Conservation (phyloP, 768 basidiomycete species). For the Hygrophorus russula region DNA sequence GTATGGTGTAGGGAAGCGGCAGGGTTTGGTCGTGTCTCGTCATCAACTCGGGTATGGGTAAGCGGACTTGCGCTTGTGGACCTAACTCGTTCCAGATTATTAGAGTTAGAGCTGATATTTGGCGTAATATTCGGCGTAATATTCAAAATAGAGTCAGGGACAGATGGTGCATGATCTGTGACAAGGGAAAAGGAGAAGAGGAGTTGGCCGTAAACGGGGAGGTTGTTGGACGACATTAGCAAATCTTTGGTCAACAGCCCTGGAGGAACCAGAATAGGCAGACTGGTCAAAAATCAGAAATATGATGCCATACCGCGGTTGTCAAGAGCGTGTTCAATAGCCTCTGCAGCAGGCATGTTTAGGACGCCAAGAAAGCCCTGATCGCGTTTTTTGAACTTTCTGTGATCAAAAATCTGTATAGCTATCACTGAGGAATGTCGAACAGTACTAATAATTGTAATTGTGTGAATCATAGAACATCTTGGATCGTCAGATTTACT, state of each 20-base stretch:
- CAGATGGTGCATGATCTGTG: slow-evolving; percentile 18
- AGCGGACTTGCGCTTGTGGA: slow-evolving; percentile 12
- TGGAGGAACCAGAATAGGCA: slow-evolving; percentile 9
- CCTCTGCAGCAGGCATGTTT: slow-evolving; percentile 44
- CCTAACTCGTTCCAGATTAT: slow-evolving; percentile 6
- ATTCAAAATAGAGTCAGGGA: too few relatives aligned
- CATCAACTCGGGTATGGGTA: neutral
- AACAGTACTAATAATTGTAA: slow-evolving; percentile 38
- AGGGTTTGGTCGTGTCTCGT: slow-evolving; percentile 5
- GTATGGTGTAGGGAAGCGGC: slow-evolving; percentile 8
- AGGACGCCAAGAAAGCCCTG: slow-evolving; percentile 64
- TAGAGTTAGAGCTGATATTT: too few relatives aligned
- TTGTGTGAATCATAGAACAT: slow-evolving; percentile 8
- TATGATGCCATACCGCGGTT: slow-evolving; percentile 28
- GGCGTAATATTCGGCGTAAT: too few relatives aligned
- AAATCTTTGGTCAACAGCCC: slow-evolving; percentile 70
- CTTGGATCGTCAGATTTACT: slow-evolving; percentile 15
- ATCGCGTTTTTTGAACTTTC: slow-evolving; percentile 79
- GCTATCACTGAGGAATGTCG: slow-evolving; percentile 64
- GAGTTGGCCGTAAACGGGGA: slow-evolving; percentile 76
- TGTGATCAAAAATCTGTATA: slow-evolving; percentile 86
- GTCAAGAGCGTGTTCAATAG: slow-evolving; percentile 34
- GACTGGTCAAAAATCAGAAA: slow-evolving; percentile 11
- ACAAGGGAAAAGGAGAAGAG: slow-evolving; percentile 47
- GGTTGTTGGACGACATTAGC: slow-evolving; percentile 60